Conservation (phyloP, 2,329 filamentous ascomycete species). For the Ceratocystis harringtonii region DNA sequence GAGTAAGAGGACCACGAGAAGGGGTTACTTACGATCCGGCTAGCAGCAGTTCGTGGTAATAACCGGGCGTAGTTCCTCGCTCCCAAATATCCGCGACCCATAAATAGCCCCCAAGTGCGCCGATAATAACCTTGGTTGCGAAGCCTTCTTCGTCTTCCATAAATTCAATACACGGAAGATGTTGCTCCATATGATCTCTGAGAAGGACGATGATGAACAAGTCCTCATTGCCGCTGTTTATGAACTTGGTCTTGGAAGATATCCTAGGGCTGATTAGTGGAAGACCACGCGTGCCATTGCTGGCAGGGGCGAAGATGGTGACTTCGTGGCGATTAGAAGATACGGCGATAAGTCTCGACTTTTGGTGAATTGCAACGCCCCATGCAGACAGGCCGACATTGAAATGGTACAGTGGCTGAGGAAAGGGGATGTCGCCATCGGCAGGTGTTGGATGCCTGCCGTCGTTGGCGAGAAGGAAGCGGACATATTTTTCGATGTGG, state of each 20-base stretch:
- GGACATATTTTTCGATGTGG: conserved; percentile 32
- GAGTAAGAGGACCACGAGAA: not conserved
- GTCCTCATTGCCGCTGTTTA: not conserved
- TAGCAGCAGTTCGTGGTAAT: not conserved
- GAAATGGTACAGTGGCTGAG: conserved; percentile 47
- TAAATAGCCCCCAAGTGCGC: conserved; percentile 35
- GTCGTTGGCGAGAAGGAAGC: conserved; percentile 18
- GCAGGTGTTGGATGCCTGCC: not conserved
- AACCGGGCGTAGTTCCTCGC: conserved; percentile 14
- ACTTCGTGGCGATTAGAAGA: conserved; percentile 55
- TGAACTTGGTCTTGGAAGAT: not conserved
- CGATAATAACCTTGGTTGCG: conserved; percentile 35
- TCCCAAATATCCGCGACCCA: conserved; percentile 42
- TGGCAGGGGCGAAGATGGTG: conserved; percentile 36
- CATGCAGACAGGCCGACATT: conserved; percentile 8
- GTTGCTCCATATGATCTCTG: conserved; percentile 21
- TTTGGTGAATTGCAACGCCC: conserved; percentile 13
- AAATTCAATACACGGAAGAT: conserved; percentile 41
- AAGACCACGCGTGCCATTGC: conserved; percentile 13
- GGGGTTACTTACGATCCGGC: not conserved
- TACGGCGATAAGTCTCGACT: conserved; percentile 28
- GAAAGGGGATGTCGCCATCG: not conserved
- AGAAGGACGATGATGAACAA: not conserved
- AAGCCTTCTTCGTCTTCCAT: conserved; percentile 31
- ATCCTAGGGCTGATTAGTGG: not conserved